These are phyloP conservation scores for Suillus hirtellus DNA, from an alignment of 768 basidiomycete species.

Conservation along the genomic window DNA sequence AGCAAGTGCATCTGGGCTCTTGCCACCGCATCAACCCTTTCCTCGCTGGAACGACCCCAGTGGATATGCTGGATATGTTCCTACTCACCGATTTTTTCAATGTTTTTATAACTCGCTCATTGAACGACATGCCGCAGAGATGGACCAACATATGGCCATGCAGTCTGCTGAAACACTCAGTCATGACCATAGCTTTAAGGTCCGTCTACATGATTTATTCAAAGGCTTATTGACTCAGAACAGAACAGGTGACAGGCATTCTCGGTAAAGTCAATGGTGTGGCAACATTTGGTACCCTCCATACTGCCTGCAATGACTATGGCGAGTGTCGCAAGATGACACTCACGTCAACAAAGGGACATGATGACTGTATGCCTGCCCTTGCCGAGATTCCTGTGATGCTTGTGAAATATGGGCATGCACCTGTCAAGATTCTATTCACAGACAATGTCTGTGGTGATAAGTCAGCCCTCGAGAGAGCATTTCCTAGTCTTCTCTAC, in stretches of 20 bases:
- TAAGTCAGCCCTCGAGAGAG: slow-evolving; percentile 22
- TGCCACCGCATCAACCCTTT: slow-evolving; percentile 10
- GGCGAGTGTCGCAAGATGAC: slow-evolving; percentile 24
- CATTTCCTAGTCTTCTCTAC: slow-evolving; percentile 23
- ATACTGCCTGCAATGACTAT: slow-evolving; percentile 31
- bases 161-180: slow-evolving; percentile 17
- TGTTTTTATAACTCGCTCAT: slow-evolving; percentile 30
- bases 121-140: slow-evolving; percentile 17
- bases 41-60: slow-evolving; percentile 1
- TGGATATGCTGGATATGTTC: slow-evolving; percentile 19
- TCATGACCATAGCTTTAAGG: slow-evolving; percentile 32
- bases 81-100: slow-evolving; percentile 9
- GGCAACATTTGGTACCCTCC: slow-evolving; percentile 26
- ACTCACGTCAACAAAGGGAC: slow-evolving; percentile 34
- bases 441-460: slow-evolving; percentile 33
- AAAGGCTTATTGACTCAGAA: not conserved
- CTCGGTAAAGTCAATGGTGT: slow-evolving; percentile 28
- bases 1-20: not conserved
- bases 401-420: slow-evolving; percentile 30
- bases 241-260: slow-evolving; percentile 28
- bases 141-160: slow-evolving; percentile 31
- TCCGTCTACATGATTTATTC: not conserved
- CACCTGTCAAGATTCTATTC: slow-evolving; percentile 25
- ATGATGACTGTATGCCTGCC: slow-evolving; percentile 30
- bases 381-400: slow-evolving; percentile 25